Conservation (phyloP, 2,329 filamentous ascomycete species). For the Thelonectria olida region DNA sequence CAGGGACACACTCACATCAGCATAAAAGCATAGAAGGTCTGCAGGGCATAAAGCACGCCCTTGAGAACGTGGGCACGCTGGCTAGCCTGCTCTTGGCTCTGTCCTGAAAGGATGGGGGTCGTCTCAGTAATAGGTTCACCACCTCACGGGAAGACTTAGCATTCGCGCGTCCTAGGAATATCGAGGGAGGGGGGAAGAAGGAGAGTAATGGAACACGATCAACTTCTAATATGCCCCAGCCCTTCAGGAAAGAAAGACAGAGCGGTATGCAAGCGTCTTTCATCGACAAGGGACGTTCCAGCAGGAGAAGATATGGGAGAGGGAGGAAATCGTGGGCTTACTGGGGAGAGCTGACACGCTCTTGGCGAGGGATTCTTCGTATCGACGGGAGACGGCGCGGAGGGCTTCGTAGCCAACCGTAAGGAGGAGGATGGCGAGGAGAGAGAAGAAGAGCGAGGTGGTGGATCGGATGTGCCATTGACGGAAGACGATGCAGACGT, state of each 20-base stretch:
- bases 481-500: slow-evolving; percentile 96
- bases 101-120: slow-evolving; percentile 76
- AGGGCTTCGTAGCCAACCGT: slow-evolving; percentile 94
- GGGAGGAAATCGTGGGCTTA: slow-evolving; percentile 50
- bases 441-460: slow-evolving; percentile 79
- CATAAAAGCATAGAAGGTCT: slow-evolving; percentile 99
- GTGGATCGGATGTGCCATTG: slow-evolving; percentile 87
- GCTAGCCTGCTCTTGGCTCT: slow-evolving; percentile 68
- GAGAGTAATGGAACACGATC: slow-evolving; percentile 10
- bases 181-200: slow-evolving; percentile 17
- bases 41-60: slow-evolving; percentile 84
- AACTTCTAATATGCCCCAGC: slow-evolving; percentile 23
- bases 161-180: slow-evolving; percentile 35
- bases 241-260: slow-evolving; percentile 12
- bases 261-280: too few species aligned
- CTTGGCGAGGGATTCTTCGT: slow-evolving; percentile 69
- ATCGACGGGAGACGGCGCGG: slow-evolving; percentile 78
- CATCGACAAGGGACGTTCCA: too few species aligned
- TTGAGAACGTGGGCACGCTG: slow-evolving; percentile 81
- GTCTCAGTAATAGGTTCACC: slow-evolving; percentile 66
- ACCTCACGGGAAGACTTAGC: slow-evolving; percentile 44
- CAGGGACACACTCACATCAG: slow-evolving; percentile 79
- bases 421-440: slow-evolving; percentile 82
- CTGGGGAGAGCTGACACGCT: slow-evolving; percentile 60
- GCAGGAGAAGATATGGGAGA: too few species aligned